These are phyloP conservation scores for Eragrostis tef DNA, from an alignment of 202 grass and related monocot genomes.

Conservation along the genomic window DNA sequence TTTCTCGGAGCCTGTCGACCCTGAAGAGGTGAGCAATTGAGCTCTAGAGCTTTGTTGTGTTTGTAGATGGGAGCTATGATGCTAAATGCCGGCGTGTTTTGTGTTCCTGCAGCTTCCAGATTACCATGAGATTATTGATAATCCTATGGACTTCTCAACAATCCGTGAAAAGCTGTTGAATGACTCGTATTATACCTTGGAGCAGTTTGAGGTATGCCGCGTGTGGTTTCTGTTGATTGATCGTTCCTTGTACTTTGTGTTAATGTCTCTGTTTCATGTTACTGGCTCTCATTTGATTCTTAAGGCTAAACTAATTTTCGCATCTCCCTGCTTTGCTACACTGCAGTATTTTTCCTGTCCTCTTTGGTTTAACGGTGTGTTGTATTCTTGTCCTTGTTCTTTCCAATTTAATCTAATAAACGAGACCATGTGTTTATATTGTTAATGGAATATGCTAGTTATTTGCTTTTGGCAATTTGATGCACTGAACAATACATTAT, in stretches of 20 bases:
- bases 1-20: conserved; percentile 68
- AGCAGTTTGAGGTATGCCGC: conserved; percentile 74
- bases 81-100: conserved; percentile 5
- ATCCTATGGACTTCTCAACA: conserved; percentile 71
- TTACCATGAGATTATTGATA: conserved; percentile 65
- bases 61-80: background rate
- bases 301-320: background rate
- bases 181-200: conserved; percentile 54
- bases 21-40: conserved; percentile 61
- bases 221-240: conserved; percentile 21
- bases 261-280: conserved; percentile 29
- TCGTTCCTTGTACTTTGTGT: conserved; percentile 14
- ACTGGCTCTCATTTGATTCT: conserved; percentile 33
- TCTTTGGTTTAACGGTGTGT: background rate
- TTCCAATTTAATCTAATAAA: conserved; percentile 8
- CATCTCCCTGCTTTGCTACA: background rate
- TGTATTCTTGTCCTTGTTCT: conserved; percentile 13
- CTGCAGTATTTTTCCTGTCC: conserved; percentile 1
- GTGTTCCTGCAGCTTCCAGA: conserved; percentile 67
- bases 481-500: conserved; percentile 8
- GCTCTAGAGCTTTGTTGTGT: conserved; percentile 13
- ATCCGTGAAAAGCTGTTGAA: conserved; percentile 62
- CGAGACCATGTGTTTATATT: conserved; percentile 16
- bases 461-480: conserved; percentile 36
- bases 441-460: conserved; percentile 16